Percentiles rank a stretch among this genome's conserved stretches.
Conservation (phyloP, 257 asterid species). For the Buddleja alternifolia region DNA sequence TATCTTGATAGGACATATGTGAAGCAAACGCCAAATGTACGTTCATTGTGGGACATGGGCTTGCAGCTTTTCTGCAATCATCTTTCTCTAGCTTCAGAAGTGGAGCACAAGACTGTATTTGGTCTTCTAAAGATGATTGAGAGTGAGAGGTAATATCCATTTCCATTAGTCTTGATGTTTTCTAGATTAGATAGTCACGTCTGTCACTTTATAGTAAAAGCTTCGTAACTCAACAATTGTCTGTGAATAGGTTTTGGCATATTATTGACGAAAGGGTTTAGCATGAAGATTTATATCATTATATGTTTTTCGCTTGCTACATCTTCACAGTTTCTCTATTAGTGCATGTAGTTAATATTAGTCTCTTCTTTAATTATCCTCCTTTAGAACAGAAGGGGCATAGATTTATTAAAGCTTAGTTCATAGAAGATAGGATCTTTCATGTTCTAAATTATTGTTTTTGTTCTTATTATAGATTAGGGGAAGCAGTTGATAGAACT, state of each 20-base stretch:
- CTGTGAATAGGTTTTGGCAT: too few species aligned
- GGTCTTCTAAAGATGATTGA: slow-evolving; percentile 93
- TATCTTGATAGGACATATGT: slow-evolving; percentile 95
- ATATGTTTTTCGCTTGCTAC: not conserved
- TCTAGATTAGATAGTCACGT: slow-evolving; percentile 12
- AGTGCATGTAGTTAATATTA: slow-evolving; percentile 12
- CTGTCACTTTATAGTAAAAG: not conserved
- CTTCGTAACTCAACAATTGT: slow-evolving; percentile 3
- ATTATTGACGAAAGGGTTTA: too few species aligned
- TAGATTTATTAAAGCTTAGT: not conserved
- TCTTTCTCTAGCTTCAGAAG: slow-evolving; percentile 88
- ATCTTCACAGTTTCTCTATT: slow-evolving; percentile 4
- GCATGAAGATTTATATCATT: not conserved
- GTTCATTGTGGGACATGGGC: slow-evolving; percentile 99
- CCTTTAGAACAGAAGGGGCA: not conserved
- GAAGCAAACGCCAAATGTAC: slow-evolving; percentile 84
- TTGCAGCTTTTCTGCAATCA: slow-evolving; percentile 94
- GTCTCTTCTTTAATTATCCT: slow-evolving; percentile 5
- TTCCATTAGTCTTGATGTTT: slow-evolving; percentile 7
- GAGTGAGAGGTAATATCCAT: slow-evolving; percentile 69
- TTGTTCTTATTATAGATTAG: slow-evolving; percentile 54
- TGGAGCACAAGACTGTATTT: slow-evolving; percentile 86
- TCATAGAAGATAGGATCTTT: slow-evolving; percentile 4
- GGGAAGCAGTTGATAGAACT: slow-evolving; percentile 96
- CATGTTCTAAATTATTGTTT: slow-evolving; percentile 22